A percentile compares a stretch with the other conserved stretches of the same genome.
Evolutionary conservation across 768 basidiomycete genomes (phyloP).

Genomic region (Nidula microcarpa): DNA sequence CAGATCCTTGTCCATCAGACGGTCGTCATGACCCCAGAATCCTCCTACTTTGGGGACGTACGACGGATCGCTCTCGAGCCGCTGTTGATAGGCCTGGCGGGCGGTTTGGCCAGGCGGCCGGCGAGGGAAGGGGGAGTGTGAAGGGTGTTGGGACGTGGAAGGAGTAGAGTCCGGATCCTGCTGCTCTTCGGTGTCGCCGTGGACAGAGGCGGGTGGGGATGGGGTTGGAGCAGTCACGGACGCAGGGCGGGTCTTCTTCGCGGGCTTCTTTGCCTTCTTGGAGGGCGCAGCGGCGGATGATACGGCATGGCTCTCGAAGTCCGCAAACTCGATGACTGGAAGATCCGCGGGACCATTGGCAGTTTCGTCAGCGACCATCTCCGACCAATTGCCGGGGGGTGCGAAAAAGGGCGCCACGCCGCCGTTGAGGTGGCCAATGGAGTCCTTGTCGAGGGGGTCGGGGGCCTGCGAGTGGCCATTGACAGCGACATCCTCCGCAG

Average conservation of each 20-base stretch:
- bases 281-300: conserved; percentile 21
- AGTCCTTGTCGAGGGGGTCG: conserved; percentile 28
- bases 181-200: conserved; percentile 14
- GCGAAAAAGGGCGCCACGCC: conserved; percentile 50
- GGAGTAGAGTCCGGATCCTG: neutral
- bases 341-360: conserved; percentile 62
- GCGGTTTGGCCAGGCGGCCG: conserved; percentile 56
- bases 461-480: conserved; percentile 49
- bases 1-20: conserved; percentile 77
- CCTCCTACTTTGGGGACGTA: conserved; percentile 88
- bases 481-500: conserved; percentile 57
- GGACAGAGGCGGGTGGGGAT: conserved; percentile 22
- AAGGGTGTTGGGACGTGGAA: conserved; percentile 1
- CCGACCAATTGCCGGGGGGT: conserved; percentile 65
- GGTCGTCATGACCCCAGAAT: conserved; percentile 95
- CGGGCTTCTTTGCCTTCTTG: conserved; percentile 38
- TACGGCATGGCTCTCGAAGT: conserved; percentile 43
- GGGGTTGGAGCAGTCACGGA: conserved; percentile 25
- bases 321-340: conserved; percentile 80
- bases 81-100: conserved; percentile 84
- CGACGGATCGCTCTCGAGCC: conserved; percentile 80
- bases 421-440: conserved; percentile 21
- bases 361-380: conserved; percentile 78
- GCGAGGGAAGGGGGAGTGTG: conserved; percentile 11
- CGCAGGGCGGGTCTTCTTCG: conserved; percentile 29